Conservation (phyloP, 441 rosid species). For the Oxalis stricta region DNA sequence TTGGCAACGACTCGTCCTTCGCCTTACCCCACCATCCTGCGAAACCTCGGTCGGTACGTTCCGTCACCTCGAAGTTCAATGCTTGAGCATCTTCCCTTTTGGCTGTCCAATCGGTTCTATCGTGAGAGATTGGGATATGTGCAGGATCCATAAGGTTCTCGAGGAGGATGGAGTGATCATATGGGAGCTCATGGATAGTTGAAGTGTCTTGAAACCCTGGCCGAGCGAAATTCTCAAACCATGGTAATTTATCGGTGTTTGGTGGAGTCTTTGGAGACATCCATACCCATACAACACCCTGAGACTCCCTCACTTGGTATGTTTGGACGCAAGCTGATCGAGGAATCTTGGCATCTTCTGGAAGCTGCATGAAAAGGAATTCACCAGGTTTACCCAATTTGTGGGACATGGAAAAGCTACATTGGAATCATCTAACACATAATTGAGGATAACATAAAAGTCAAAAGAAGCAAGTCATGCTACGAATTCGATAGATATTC, state of each 20-base stretch:
- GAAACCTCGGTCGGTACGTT: slow-evolving; percentile 61
- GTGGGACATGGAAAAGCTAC: not conserved
- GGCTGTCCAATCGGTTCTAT: slow-evolving; percentile 73
- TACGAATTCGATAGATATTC: too few species aligned
- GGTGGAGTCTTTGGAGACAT: slow-evolving; percentile 68
- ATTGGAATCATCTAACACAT: not conserved
- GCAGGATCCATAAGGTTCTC: slow-evolving; percentile 98
- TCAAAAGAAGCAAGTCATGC: too few species aligned
- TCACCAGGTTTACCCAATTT: not conserved
- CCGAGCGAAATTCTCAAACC: slow-evolving; percentile 75
- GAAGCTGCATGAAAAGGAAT: slow-evolving; percentile 37
- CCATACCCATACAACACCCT: slow-evolving; percentile 94
- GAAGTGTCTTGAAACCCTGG: slow-evolving; percentile 65
- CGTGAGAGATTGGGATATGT: slow-evolving; percentile 86
- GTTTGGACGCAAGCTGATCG: slow-evolving; percentile 55
- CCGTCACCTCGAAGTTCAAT: slow-evolving; percentile 54
- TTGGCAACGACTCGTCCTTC: slow-evolving; percentile 32
- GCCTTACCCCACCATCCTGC: slow-evolving; percentile 88
- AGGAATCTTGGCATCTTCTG: slow-evolving; percentile 66
- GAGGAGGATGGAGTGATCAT: slow-evolving; percentile 82
- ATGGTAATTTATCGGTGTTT: slow-evolving; percentile 45
- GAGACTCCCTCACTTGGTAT: slow-evolving; percentile 64
- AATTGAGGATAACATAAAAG: not conserved
- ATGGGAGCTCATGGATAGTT: slow-evolving; percentile 75
- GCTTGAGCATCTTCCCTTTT: slow-evolving; percentile 84